phyloP scores from a whole-genome alignment of 768 basidiomycete species.

The Termitomyces sp. region DNA sequence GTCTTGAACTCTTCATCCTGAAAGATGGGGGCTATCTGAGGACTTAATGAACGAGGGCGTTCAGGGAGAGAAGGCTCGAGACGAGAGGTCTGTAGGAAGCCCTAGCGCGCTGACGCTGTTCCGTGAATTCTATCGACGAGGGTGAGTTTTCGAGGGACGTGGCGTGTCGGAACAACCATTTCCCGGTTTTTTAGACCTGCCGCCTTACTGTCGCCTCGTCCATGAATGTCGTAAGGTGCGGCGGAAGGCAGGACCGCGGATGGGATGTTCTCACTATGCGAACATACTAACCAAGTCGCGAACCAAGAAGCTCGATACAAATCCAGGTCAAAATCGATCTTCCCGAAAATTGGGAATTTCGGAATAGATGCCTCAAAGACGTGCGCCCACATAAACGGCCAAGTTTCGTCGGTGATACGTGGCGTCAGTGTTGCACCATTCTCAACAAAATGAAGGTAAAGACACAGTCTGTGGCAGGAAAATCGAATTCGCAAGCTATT shows the following conservation, averaged over 20 bases:
- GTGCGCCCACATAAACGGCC: conserved; percentile 68
- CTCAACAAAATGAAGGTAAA: conserved; percentile 68
- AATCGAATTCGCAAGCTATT: conserved; percentile 77
- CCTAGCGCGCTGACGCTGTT: conserved; percentile 29
- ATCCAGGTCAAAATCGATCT: conserved; percentile 87
- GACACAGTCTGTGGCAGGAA: conserved; percentile 74
- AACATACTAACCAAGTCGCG: conserved; percentile 57
- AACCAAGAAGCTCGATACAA: conserved; percentile 73
- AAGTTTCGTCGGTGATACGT: conserved; percentile 73
- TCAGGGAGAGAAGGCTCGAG: conserved; percentile 23
- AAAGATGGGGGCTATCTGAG: conserved; percentile 46
- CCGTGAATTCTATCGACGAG: conserved; percentile 66
- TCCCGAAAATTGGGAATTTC: conserved; percentile 62
- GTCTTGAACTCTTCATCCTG: conserved; percentile 56
- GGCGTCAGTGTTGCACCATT: conserved; percentile 53
- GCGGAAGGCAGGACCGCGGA: conserved; percentile 30
- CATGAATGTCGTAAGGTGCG: conserved; percentile 39
- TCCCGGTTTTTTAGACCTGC: conserved; percentile 37
- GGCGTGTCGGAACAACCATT: conserved; percentile 32
- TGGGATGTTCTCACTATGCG: conserved; percentile 32
- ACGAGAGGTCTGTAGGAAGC: conserved; percentile 21
- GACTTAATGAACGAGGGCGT: conserved; percentile 12
- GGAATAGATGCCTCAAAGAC: conserved; percentile 39
- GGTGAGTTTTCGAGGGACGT: conserved; percentile 62
- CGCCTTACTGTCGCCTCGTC: conserved; percentile 49